Percentiles rank a stretch among this genome's conserved stretches.
Evolutionary conservation across 208 protist species (phyloP).

Genomic region (Leishmania arabica): DNA sequence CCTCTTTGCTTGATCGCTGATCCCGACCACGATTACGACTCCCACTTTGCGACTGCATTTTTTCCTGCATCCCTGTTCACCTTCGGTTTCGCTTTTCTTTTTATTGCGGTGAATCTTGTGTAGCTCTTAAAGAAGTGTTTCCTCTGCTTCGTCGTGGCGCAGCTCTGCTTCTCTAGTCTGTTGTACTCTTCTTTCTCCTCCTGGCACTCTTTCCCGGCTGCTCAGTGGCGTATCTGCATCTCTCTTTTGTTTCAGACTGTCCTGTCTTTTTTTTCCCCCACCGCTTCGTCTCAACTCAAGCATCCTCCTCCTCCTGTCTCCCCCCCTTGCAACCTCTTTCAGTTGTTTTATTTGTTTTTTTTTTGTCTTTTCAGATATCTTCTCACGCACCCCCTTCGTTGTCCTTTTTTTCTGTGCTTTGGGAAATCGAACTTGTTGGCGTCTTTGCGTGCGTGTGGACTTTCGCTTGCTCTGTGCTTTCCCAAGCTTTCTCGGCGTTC

Average conservation of each 20-base stretch:
- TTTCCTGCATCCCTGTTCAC: neutral
- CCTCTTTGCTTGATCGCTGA: too few species aligned
- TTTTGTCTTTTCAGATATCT: neutral
- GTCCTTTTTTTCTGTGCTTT: conserved; percentile 1
- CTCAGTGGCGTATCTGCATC: neutral
- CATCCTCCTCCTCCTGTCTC: neutral
- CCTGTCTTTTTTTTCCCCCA: neutral
- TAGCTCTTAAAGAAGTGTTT: too few species aligned
- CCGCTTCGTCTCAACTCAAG: neutral
- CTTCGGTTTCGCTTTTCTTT: neutral
- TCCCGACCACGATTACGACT: too few species aligned
- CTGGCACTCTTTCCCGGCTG: neutral
- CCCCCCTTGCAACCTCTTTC: neutral
- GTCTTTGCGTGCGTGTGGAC: neutral
- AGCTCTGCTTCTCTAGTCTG: neutral
- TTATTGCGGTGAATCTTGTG: too few species aligned
- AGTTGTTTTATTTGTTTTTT: neutral
- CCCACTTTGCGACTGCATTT: neutral
- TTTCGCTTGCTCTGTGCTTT: too few species aligned
- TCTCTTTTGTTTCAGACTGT: neutral
- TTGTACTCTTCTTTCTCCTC: neutral
- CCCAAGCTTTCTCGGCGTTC: neutral
- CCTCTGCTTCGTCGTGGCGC: too few species aligned
- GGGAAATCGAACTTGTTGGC: too few species aligned
- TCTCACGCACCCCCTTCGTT: neutral